Conservation (phyloP, 169 alveolate species). For the Theileria luwenshuni region DNA sequence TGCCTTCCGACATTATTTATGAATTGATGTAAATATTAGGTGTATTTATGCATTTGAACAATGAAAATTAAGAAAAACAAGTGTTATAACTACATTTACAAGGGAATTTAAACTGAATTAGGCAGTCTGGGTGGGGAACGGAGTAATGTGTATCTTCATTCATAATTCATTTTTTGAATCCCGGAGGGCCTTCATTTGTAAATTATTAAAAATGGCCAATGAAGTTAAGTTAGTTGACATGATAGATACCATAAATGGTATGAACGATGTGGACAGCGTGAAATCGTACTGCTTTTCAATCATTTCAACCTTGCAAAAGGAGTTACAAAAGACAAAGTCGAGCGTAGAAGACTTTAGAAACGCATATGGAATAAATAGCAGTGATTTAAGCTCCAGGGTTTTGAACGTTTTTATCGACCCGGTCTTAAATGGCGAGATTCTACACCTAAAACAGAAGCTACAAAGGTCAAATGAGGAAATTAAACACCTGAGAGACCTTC, state of each 20-base stretch:
- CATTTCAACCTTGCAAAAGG: conserved; percentile 49
- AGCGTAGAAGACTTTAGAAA: conserved; percentile 47
- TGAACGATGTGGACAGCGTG: conserved; percentile 33
- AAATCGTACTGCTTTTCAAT: conserved; percentile 31
- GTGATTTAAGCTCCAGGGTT: neutral
- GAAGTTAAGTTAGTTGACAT: conserved; percentile 22
- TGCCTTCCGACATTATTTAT: neutral
- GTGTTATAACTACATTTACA: neutral
- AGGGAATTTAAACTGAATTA: too few species aligned
- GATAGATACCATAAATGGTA: conserved; percentile 21
- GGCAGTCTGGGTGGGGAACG: too few species aligned
- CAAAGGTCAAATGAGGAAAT: conserved; percentile 21
- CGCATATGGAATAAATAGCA: conserved; percentile 27
- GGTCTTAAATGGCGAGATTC: conserved; percentile 47
- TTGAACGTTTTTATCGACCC: conserved; percentile 43
- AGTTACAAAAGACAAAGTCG: conserved; percentile 47
- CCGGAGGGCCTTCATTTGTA: too few species aligned
- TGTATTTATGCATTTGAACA: neutral
- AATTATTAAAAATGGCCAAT: conserved; percentile 5
- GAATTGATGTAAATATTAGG: neutral
- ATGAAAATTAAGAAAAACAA: neutral
- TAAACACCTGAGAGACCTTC: conserved; percentile 15
- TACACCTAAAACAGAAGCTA: conserved; percentile 37
- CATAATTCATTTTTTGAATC: too few species aligned
- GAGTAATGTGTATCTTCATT: too few species aligned